These are phyloP conservation scores for Populus hybrid DNA, from an alignment of 441 rosid genomes.

Conservation along the genomic window DNA sequence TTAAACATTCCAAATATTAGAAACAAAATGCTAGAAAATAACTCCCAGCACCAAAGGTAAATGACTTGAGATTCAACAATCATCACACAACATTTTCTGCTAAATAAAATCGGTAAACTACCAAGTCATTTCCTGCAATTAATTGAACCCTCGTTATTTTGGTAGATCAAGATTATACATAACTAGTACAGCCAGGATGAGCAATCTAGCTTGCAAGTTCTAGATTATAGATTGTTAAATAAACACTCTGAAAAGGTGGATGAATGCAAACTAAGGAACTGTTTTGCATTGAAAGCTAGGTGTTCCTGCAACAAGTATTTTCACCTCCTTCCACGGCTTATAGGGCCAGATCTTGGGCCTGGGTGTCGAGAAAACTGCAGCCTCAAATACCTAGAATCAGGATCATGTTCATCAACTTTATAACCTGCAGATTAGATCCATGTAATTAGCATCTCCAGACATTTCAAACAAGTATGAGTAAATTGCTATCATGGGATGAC, in stretches of 20 bases:
- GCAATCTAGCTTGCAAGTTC: constrained; percentile 10
- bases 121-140: not conserved
- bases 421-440: constrained; percentile 45
- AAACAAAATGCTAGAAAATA: not conserved
- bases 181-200: constrained; percentile 5
- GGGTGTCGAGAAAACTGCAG: constrained; percentile 70
- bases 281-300: not conserved
- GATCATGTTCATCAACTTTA: constrained; percentile 64
- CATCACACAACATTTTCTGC: constrained; percentile 6
- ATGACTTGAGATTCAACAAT: not conserved
- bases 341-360: constrained; percentile 57
- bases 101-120: not conserved
- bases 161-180: constrained; percentile 5
- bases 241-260: not conserved
- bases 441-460: constrained; percentile 6
- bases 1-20: not conserved
- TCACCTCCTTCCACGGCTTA: constrained; percentile 58
- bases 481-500: not conserved
- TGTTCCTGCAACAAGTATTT: not conserved
- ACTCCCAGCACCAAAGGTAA: not conserved
- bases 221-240: not conserved
- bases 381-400: constrained; percentile 59
- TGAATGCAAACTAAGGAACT: not conserved
- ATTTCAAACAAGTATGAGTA: constrained; percentile 1
- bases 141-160: not conserved